Evolutionary conservation across 2,329 filamentous ascomycete genomes (phyloP).

Genomic region (Phaeosphaeriaceae sp.): DNA sequence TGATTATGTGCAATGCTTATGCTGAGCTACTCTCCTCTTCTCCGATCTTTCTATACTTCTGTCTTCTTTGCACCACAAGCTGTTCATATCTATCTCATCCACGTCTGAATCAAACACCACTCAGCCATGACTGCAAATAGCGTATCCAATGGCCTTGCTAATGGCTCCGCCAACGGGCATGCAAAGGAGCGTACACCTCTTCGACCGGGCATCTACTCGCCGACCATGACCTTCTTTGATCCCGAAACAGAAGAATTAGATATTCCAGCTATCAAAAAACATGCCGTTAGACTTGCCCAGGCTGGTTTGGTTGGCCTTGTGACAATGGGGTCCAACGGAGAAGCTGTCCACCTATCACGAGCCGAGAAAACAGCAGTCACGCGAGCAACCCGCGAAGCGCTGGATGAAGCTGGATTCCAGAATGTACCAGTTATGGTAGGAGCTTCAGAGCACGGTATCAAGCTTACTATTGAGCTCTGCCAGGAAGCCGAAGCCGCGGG

Average conservation of each 20-base stretch:
- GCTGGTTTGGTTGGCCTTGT: slow-evolving; percentile 82
- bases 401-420: slow-evolving; percentile 79
- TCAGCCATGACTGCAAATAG: slow-evolving; percentile 32
- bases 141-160: slow-evolving; percentile 37
- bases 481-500: slow-evolving; percentile 71
- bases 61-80: slow-evolving; percentile 4
- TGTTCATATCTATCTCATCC: not conserved
- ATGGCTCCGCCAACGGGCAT: slow-evolving; percentile 44
- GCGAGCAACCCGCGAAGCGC: slow-evolving; percentile 77
- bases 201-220: slow-evolving; percentile 83
- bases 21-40: slow-evolving; percentile 23
- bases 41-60: slow-evolving; percentile 12
- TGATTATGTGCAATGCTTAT: slow-evolving; percentile 4
- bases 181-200: slow-evolving; percentile 61
- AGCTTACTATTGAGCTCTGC: slow-evolving; percentile 78
- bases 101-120: slow-evolving; percentile 3
- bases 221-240: slow-evolving; percentile 91
- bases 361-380: slow-evolving; percentile 79
- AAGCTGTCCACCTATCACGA: slow-evolving; percentile 82
- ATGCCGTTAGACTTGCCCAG: slow-evolving; percentile 77
- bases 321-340: slow-evolving; percentile 88
- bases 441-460: slow-evolving; percentile 80
- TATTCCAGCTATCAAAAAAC: slow-evolving; percentile 77
- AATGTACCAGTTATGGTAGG: slow-evolving; percentile 82
- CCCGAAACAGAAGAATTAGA: slow-evolving; percentile 84